Base-by-base conservation (phyloP, 2,329 filamentous ascomycete species). In the Fonsecaea pugnacius region DNA sequence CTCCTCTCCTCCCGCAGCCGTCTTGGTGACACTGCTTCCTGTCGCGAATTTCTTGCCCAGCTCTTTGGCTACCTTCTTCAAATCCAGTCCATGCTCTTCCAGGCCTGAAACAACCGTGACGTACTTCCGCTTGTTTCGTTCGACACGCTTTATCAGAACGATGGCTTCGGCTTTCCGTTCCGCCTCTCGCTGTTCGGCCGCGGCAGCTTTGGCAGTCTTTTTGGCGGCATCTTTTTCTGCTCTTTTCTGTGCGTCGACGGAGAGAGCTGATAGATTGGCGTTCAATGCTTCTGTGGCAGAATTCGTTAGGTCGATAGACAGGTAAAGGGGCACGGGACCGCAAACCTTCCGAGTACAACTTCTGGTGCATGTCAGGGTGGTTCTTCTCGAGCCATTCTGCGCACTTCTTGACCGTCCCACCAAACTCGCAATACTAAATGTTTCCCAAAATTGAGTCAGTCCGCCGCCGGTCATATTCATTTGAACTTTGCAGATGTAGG, bases 41-140 rank as follows among this genome's bases (percentile, higher is more conserved):
- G 95, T 98, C 33, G 95, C 95, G 75, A 99, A 98, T 80, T 97
- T 98, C 86, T 98, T 99, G 68, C 95, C 95, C 71, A 98, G 89
- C 74, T 98, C 95, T 83, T 98, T 98, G 64, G 93, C 89, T 7
- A 96, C 84, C 82, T 97, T 98, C 79, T 99, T 99, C 73, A 97
- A 84, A 62, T 98, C 94, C 48, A 98, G 78, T 0, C 92, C 92
- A 74, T 97, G 96, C 0, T 89, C 88, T 77, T 99, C 95, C 21
- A 99, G 83, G 0, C 95, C 95, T 6, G 87, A 87, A n/a, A 99
- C 88, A 16, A 93, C 89, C 0, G 95, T 99, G 60, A 99, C 93
- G 76, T 89, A 96, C 82, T 99, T 99, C 74, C 95, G 88, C 85
- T 99, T 99, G 80, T 96, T 98, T 68, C 95, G 88, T 83, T 98